These are phyloP conservation scores for Ophiostoma sp. DNA, from an alignment of 2,329 filamentous ascomycete species.

Conservation along the genomic window DNA sequence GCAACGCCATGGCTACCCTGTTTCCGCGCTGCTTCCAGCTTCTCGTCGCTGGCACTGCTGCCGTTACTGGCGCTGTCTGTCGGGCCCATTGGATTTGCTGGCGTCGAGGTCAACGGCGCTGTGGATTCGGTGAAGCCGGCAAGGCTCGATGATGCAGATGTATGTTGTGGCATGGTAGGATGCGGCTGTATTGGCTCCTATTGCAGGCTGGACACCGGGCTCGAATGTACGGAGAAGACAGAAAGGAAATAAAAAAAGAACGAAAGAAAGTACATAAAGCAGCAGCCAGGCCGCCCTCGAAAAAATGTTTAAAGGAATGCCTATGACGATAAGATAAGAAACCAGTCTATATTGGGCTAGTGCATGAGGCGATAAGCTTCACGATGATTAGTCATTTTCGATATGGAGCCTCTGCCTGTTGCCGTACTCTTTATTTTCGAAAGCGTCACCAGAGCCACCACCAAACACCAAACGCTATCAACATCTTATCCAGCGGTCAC, in stretches of 20 bases:
- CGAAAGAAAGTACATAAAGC: not conserved
- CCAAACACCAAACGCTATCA: not conserved
- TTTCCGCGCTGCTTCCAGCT: not conserved
- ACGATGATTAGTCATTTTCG: slow-evolving; percentile 6
- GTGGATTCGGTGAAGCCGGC: slow-evolving; percentile 20
- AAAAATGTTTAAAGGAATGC: slow-evolving; percentile 14
- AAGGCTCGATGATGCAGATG: slow-evolving; percentile 18
- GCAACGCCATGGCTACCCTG: slow-evolving; percentile 33
- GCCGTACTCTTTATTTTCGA: not conserved
- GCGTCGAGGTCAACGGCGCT: slow-evolving; percentile 1
- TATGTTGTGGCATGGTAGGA: slow-evolving; percentile 24
- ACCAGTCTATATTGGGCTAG: not conserved
- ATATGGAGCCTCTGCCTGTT: not conserved
- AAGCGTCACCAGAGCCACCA: not conserved
- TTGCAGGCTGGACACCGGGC: slow-evolving; percentile 13
- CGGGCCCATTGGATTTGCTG: not conserved
- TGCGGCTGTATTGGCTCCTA: slow-evolving; percentile 16
- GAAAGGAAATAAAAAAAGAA: not conserved
- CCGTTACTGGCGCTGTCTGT: not conserved
- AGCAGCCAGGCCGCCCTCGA: slow-evolving; percentile 6
- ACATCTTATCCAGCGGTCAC: not conserved
- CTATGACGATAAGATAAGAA: slow-evolving; percentile 18
- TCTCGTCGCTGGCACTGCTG: slow-evolving; percentile 11
- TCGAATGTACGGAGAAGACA: not conserved
- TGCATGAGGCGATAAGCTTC: not conserved